Evolutionary conservation across 2,329 filamentous ascomycete genomes (phyloP).

Genomic region (Cercospora canescens): DNA sequence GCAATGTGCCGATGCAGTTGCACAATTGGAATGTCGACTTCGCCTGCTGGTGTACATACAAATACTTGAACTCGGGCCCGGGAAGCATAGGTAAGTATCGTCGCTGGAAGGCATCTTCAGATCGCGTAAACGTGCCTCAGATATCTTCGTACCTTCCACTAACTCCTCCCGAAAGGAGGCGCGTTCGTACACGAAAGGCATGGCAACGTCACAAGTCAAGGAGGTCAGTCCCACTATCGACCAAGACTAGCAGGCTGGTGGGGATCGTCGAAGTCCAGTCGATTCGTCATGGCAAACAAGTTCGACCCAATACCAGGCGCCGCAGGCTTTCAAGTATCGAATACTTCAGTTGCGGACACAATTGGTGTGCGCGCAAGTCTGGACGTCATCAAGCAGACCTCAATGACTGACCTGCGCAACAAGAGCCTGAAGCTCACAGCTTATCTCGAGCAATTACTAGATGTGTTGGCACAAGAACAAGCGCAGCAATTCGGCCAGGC

Average conservation of each 20-base stretch:
- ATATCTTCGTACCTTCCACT: no score
- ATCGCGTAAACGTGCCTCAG: no score
- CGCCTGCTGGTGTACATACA: slow-evolving; percentile 91
- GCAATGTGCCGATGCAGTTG: slow-evolving; percentile 75
- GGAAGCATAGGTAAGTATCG: slow-evolving; percentile 82
- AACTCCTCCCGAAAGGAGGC: no score
- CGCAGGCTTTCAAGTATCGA: slow-evolving; percentile 80
- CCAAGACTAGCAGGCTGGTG: slow-evolving; percentile 82
- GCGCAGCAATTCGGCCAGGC: slow-evolving; percentile 7
- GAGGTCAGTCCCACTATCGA: slow-evolving; percentile 51
- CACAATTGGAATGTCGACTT: slow-evolving; percentile 93
- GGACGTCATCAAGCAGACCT: slow-evolving; percentile 70
- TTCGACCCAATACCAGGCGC: slow-evolving; percentile 79
- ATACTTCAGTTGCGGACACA: slow-evolving; percentile 77
- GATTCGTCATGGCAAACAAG: slow-evolving; percentile 81
- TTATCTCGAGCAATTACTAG: slow-evolving; percentile 71
- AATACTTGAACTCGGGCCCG: slow-evolving; percentile 86
- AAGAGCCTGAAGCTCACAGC: slow-evolving; percentile 74
- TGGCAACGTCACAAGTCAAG: slow-evolving; percentile 52
- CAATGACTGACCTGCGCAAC: slow-evolving; percentile 65
- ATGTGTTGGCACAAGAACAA: slow-evolving; percentile 21
- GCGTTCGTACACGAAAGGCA: slow-evolving; percentile 79
- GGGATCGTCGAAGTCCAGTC: slow-evolving; percentile 72
- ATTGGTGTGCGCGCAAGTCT: slow-evolving; percentile 73
- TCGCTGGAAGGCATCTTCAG: no score